Evolutionary conservation across 148 eudicot genomes (phyloP).

Genomic region (Suaeda aralocaspica): DNA sequence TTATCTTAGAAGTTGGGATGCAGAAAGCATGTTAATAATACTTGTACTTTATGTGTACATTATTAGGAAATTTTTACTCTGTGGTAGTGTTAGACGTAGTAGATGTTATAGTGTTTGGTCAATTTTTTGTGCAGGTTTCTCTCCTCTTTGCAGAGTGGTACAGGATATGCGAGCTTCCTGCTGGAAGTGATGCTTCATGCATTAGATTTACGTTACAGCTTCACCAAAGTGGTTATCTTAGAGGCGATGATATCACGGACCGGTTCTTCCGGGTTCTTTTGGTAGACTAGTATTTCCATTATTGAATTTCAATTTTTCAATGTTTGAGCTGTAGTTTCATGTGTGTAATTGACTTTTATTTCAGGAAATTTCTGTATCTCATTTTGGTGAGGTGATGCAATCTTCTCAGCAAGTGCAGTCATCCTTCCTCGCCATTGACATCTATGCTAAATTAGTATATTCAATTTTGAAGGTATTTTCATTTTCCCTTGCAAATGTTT

Average conservation of each 20-base stretch:
- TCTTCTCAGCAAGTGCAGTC: constrained; percentile 61
- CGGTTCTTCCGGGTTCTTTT: constrained; percentile 71
- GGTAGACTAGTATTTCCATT: constrained; percentile 35
- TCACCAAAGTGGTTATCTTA: constrained; percentile 71
- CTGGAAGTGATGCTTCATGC: constrained; percentile 57
- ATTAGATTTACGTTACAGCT: constrained; percentile 53
- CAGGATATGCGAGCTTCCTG: constrained; percentile 63
- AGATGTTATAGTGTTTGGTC: background rate
- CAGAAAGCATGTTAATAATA: background rate
- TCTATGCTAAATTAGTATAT: constrained; percentile 75
- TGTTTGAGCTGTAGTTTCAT: background rate
- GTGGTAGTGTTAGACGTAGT: background rate
- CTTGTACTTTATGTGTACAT: background rate
- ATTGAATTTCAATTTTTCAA: background rate
- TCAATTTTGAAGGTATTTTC: constrained; percentile 71
- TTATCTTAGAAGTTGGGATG: background rate
- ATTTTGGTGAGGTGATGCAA: constrained; percentile 73
- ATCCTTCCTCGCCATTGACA: constrained; percentile 90
- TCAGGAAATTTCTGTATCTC: constrained; percentile 88
- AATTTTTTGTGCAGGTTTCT: constrained; percentile 47
- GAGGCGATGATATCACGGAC: constrained; percentile 81
- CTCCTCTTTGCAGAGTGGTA: constrained; percentile 78
- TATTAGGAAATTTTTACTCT: background rate
- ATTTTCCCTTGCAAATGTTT: constrained; percentile 2
- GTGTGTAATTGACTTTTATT: constrained; percentile 11